These are phyloP conservation scores for Yamadazyma phyllophila DNA, from an alignment of 805 yeast species.

Conservation along the genomic window DNA sequence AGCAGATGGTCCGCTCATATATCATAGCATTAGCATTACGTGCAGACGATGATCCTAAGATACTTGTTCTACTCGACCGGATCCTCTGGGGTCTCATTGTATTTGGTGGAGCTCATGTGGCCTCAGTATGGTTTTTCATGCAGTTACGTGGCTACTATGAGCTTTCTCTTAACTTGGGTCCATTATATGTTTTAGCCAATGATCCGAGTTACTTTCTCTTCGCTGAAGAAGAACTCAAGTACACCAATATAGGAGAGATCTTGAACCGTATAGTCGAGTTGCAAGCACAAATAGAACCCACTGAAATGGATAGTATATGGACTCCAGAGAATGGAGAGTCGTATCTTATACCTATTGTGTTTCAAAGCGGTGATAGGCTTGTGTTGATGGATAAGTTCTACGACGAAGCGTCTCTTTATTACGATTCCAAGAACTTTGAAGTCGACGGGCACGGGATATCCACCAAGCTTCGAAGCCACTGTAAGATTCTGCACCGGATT, in stretches of 20 bases:
- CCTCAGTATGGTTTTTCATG: conserved; percentile 42
- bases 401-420: conserved; percentile 16
- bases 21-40: conserved; percentile 31
- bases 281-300: conserved; percentile 2
- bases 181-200: conserved; percentile 23
- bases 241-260: conserved; percentile 18
- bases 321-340: conserved; percentile 10
- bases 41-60: conserved; percentile 37
- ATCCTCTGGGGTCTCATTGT: conserved; percentile 43
- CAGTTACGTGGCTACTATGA: conserved; percentile 29
- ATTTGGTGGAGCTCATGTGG: conserved; percentile 45
- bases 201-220: conserved; percentile 25
- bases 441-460: conserved; percentile 6
- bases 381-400: conserved; percentile 20
- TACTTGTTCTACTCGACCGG: conserved; percentile 31
- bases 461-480: conserved; percentile 19
- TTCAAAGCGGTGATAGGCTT: conserved; percentile 15
- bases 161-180: conserved; percentile 20
- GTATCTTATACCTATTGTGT: conserved; percentile 23
- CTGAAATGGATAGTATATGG: conserved; percentile 17
- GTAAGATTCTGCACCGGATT: conserved; percentile 12
- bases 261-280: conserved; percentile 8
- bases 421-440: conserved; percentile 14
- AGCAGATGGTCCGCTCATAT: conserved; percentile 38
- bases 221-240: neutral